Evolutionary conservation across 805 yeast species (phyloP).

Genomic region (Candida nemodendra): DNA sequence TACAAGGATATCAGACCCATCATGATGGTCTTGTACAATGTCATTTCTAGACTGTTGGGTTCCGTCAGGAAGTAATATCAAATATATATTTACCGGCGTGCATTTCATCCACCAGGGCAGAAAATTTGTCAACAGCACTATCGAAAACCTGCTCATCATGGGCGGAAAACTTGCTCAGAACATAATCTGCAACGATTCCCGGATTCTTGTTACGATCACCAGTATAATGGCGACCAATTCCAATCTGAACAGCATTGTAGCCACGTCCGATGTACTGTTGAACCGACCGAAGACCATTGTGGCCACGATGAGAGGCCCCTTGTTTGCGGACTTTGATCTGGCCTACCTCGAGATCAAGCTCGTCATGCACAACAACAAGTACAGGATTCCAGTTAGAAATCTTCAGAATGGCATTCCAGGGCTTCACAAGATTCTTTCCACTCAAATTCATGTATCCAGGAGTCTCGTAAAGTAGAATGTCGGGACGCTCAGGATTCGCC

Average conservation of each 20-base stretch:
- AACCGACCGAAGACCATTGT: slow-evolving; percentile 74
- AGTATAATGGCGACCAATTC: slow-evolving; percentile 66
- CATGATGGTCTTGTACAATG: too few relatives aligned
- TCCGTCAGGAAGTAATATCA: too few relatives aligned
- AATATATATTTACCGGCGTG: slow-evolving; percentile 26
- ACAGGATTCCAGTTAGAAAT: slow-evolving; percentile 32
- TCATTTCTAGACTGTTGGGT: too few relatives aligned
- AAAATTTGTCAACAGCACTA: slow-evolving; percentile 41
- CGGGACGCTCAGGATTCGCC: slow-evolving; percentile 19
- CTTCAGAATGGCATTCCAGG: slow-evolving; percentile 42
- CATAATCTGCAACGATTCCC: slow-evolving; percentile 55
- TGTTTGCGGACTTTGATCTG: slow-evolving; percentile 59
- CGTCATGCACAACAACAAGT: slow-evolving; percentile 75
- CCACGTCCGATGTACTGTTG: slow-evolving; percentile 44
- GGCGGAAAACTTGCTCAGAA: slow-evolving; percentile 50
- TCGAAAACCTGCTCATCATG: slow-evolving; percentile 44
- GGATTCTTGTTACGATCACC: slow-evolving; percentile 35
- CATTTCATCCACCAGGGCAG: slow-evolving; percentile 37
- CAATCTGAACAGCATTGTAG: slow-evolving; percentile 69
- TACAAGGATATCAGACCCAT: too few relatives aligned
- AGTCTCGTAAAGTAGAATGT: slow-evolving; percentile 49
- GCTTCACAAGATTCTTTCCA: slow-evolving; percentile 54
- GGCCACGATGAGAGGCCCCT: slow-evolving; percentile 71
- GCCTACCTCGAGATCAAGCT: slow-evolving; percentile 65
- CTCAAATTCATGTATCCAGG: slow-evolving; percentile 67